Evolutionary conservation across 2,329 filamentous ascomycete genomes (phyloP), one percentile per base, ranked within the genome.

Genomic region (Berkeleyomyces rouxiae): DNA sequence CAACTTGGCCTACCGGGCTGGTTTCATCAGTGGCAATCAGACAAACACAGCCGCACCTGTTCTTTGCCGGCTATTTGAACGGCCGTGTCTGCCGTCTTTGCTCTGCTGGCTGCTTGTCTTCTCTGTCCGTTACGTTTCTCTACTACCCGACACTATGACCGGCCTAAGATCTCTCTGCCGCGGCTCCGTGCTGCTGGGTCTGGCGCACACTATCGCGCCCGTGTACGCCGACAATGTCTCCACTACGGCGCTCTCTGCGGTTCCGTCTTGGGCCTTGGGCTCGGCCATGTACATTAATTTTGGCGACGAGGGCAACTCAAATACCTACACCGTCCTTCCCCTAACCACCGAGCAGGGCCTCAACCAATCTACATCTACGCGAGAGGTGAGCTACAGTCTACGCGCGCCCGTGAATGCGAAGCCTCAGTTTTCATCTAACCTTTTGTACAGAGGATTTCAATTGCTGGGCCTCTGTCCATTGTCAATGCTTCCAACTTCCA

Each of bases 401-500:
- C 44, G 7, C 37, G 23, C 13, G 3, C 6, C n/a, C 43, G 11
- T 46, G 16, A 7, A 6, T 7, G 7, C 31, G 10, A 53, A 55
- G 11, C 51, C 23, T 33, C 23, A 40, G 16, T 37, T 1, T 10
- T 23, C 33, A 9, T 11, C 60, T 61, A 57, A 61, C 23, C 10
- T 44, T 23, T 31, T 61, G 11, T 10, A 10, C 42, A 36, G 49
- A 43, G 47, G 23, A 61, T 36, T 46, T 46, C 42, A 3, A 51
- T 82, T 46, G 67, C 70, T 11, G 80, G 79, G 46, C 71, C 71
- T 39, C 70, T 82, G 64, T 70, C 77, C 57, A 67, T 73, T 23
- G 75, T 77, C 58, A 72, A 78, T 58, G 68, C 73, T 7, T 70
- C 69, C 40, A 80, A 77, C 66, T 80, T 76, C 67, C 73, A 74